phyloP scores from a whole-genome alignment of 805 yeast species.

The Saccharomyces paradoxus region DNA sequence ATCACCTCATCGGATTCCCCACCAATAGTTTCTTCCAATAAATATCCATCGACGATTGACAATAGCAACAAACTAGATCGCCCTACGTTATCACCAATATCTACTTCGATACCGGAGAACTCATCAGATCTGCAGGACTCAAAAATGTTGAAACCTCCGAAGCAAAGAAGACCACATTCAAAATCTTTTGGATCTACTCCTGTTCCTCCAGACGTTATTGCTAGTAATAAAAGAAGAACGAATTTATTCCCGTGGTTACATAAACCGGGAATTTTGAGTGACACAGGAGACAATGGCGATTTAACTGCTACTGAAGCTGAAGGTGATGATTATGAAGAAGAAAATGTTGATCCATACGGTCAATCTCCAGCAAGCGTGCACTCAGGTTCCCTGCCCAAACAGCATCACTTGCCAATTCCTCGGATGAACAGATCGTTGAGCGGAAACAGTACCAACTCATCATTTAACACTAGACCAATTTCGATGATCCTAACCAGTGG shows the following conservation, averaged over 20 bases:
- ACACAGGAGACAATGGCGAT: constrained; percentile 20
- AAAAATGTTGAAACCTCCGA: constrained; percentile 6
- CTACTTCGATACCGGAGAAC: background rate
- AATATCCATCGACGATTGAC: background rate
- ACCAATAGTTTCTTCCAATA: background rate
- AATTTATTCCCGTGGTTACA: constrained; percentile 27
- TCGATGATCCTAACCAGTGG: constrained; percentile 14
- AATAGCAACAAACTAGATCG: background rate
- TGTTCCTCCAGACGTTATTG: constrained; percentile 27
- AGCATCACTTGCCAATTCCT: constrained; percentile 10
- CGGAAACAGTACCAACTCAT: constrained; percentile 18
- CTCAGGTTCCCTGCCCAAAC: constrained; percentile 12
- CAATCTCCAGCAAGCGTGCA: constrained; percentile 12
- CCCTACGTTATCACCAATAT: background rate
- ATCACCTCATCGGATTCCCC: background rate
- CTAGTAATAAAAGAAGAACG: constrained; percentile 22
- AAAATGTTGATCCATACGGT: constrained; percentile 9
- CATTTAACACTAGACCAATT: constrained; percentile 15
- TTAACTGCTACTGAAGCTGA: constrained; percentile 26
- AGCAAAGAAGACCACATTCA: constrained; percentile 26
- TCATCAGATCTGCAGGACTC: background rate
- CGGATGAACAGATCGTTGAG: constrained; percentile 15
- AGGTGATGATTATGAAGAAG: constrained; percentile 23
- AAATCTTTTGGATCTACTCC: constrained; percentile 27
- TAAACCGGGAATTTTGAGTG: constrained; percentile 26